These are phyloP conservation scores for Metarhizium rileyi DNA, from an alignment of 2,329 filamentous ascomycete species.

Conservation along the genomic window DNA sequence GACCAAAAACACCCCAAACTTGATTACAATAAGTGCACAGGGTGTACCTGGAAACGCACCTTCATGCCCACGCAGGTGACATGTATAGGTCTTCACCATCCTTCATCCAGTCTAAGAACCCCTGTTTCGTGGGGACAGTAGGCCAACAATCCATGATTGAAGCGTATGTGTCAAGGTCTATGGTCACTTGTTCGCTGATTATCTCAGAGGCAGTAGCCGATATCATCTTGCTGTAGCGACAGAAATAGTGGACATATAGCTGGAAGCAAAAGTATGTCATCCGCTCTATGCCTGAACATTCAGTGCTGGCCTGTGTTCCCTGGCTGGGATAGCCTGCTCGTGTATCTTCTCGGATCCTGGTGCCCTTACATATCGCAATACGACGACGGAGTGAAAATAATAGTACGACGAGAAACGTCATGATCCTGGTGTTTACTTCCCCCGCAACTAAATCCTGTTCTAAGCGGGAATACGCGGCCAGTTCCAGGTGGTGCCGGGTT, in stretches of 20 bases:
- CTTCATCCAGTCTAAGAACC: not conserved
- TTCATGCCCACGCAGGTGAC: not conserved
- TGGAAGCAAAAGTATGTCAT: not conserved
- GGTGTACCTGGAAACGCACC: not conserved
- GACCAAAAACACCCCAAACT: too few relatives aligned
- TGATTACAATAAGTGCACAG: not conserved
- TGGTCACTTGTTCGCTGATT: not conserved
- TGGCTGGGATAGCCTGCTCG: not conserved
- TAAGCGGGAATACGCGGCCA: not conserved
- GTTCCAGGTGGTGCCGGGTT: not conserved
- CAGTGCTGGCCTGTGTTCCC: not conserved
- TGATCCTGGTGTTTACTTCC: not conserved
- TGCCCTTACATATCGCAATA: not conserved
- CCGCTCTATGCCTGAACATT: not conserved
- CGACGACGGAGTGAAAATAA: not conserved
- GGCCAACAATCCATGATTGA: not conserved
- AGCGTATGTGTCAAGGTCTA: not conserved
- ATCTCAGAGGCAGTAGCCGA: too few relatives aligned
- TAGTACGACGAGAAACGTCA: not conserved
- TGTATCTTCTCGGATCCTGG: not conserved
- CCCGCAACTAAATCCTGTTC: not conserved
- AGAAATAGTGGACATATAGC: not conserved
- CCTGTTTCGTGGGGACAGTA: not conserved
- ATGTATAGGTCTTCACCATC: not conserved
- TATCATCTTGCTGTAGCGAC: not conserved